Base-by-base conservation (phyloP, 208 protist genomes). In the Leishmania braziliensis region DNA sequence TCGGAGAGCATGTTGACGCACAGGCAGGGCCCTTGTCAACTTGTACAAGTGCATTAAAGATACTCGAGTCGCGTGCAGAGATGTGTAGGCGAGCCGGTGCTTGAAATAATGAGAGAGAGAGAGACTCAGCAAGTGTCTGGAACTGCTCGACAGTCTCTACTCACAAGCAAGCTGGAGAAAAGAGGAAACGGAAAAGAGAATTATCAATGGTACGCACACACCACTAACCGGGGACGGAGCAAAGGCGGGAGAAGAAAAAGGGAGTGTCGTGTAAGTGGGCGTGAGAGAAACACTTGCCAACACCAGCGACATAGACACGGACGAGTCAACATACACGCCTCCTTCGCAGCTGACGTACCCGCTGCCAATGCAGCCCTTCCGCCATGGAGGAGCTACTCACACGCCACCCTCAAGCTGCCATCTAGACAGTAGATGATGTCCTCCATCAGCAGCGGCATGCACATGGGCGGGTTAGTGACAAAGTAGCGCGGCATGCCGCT, bases 361-460 rank as follows among this genome's bases (percentile, higher is more conserved):
- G 16, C 62, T 29, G 71, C 18, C 23, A 6, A 29, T n/a, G 33
- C 51, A 46, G 3, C 18, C 48, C 46, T 75, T 33, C 10, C 0
- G 51, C n/a, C 20, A 75, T 14, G 33, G n/a, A 29, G 39, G 29
- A 50, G 16, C 65, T 79, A 79, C 16, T 16, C 39, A 16, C 63
- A 63, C n/a, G 23, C 46, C 56, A 71, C 48, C n/a, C 72, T 53
- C 23, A 79, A 51, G 8, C 76, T 72, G 6, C 87, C 88, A 50
- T 95, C 88, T 3, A 97, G 72, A 73, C 91, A 95, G 83, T 97
- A 97, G 18, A 97, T 90, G 71, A 97, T 93, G 79, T 97, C 95
- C 33, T 97, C 93, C 51, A 88, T 79, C 8, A 92, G 81, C 18
- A 97, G 85, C 33, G 91, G 92, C 84, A 90, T 93, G 63, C 81